These are phyloP conservation scores for Piromyces finnis DNA, from an alignment of 192 early-diverging fungal genomes.

Conservation along the genomic window DNA sequence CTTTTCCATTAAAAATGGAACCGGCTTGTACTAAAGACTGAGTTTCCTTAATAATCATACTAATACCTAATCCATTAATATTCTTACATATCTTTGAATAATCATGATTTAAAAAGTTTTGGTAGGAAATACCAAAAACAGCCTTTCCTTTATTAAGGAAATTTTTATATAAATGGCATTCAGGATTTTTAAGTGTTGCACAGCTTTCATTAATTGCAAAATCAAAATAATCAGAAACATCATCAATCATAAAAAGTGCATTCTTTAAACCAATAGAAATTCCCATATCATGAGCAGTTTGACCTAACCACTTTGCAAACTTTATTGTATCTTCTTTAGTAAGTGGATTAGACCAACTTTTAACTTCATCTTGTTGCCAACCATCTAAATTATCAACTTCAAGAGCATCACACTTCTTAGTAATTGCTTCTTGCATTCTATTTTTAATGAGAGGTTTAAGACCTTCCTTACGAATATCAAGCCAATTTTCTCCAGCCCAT, in stretches of 20 bases:
- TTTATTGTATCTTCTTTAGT: background rate
- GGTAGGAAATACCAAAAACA: background rate
- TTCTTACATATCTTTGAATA: too few species aligned
- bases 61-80: too few species aligned
- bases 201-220: background rate
- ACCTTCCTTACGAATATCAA: background rate
- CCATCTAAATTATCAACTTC: background rate
- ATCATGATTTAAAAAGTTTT: too few species aligned
- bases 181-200: background rate
- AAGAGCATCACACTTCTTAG: background rate
- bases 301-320: background rate
- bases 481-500: background rate
- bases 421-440: background rate
- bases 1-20: too few species aligned
- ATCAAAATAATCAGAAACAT: background rate
- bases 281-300: background rate
- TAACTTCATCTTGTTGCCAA: background rate
- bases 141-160: background rate
- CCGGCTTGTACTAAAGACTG: too few species aligned
- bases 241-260: background rate
- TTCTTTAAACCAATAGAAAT: background rate
- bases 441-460: background rate
- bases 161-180: background rate
- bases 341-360: background rate
- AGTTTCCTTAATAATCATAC: too few species aligned